Evolutionary conservation across 768 basidiomycete genomes (phyloP).

Genomic region (Cystobasidium onofrii): DNA sequence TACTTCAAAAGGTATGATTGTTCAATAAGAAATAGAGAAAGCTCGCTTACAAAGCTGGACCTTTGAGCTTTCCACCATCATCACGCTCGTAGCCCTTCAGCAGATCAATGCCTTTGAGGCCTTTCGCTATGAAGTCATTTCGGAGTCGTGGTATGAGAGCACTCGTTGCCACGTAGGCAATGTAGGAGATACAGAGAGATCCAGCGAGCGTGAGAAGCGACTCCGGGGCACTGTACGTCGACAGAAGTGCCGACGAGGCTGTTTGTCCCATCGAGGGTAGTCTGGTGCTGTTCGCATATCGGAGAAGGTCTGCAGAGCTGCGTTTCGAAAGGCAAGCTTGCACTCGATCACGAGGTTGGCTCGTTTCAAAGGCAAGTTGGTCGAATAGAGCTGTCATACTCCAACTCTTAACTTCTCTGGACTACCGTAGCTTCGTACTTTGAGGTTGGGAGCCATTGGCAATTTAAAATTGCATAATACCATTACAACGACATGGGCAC

Average conservation of each 20-base stretch:
- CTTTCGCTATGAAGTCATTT: slow-evolving; percentile 67
- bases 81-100: slow-evolving; percentile 62
- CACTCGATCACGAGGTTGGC: background rate
- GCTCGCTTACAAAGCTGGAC: slow-evolving; percentile 41
- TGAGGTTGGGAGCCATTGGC: no score
- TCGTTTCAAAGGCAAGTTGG: no score
- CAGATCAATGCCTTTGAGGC: slow-evolving; percentile 75
- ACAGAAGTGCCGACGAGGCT: slow-evolving; percentile 9
- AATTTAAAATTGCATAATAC: no score
- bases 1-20: no score
- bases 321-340: background rate
- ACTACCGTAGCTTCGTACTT: no score
- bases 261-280: slow-evolving; percentile 4
- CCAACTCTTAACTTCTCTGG: no score
- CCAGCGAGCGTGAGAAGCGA: slow-evolving; percentile 34
- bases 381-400: no score
- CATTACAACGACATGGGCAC: background rate
- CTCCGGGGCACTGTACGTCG: slow-evolving; percentile 25
- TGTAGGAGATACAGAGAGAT: slow-evolving; percentile 46
- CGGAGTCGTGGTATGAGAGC: slow-evolving; percentile 77
- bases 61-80: slow-evolving; percentile 44
- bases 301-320: background rate
- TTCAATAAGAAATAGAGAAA: no score
- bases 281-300: background rate
- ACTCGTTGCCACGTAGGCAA: slow-evolving; percentile 68